These are phyloP conservation scores for Millerago galiae DNA, from an alignment of 805 yeast genomes.

Conservation along the genomic window DNA sequence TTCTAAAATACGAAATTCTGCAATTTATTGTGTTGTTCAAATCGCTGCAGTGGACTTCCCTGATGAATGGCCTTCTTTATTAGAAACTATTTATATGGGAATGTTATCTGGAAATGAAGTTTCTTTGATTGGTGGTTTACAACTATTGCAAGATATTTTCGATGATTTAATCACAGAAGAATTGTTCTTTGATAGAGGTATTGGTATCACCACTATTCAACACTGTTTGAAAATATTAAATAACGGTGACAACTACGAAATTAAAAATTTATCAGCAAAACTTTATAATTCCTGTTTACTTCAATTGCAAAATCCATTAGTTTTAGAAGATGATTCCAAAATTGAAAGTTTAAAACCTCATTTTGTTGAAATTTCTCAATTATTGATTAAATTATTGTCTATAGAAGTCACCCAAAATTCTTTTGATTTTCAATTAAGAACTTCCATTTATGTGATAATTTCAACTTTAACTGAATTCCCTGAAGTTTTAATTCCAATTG, in stretches of 20 bases:
- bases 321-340: conserved; percentile 33
- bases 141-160: conserved; percentile 67
- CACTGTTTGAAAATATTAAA: conserved; percentile 40
- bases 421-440: conserved; percentile 11
- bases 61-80: conserved; percentile 86
- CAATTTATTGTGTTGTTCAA: conserved; percentile 72
- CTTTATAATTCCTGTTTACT: conserved; percentile 48
- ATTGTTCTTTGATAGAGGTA: conserved; percentile 74
- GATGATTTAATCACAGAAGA: conserved; percentile 84
- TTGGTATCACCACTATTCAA: conserved; percentile 48
- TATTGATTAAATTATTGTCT: conserved; percentile 11
- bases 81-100: conserved; percentile 42
- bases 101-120: conserved; percentile 14
- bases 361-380: conserved; percentile 13
- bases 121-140: conserved; percentile 17
- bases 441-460: conserved; percentile 13
- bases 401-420: conserved; percentile 5
- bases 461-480: conserved; percentile 20
- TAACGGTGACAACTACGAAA: conserved; percentile 22
- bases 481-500: conserved; percentile 13
- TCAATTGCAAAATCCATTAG: conserved; percentile 48
- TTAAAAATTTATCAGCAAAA: conserved; percentile 42
- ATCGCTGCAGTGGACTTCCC: conserved; percentile 89
- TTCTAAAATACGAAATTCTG: conserved; percentile 57
- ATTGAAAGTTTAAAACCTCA: conserved; percentile 19